Evolutionary conservation across 164 flowering plant species (phyloP), one percentile per base, ranked within the genome.

Genomic region (Cinnamomum chago): DNA sequence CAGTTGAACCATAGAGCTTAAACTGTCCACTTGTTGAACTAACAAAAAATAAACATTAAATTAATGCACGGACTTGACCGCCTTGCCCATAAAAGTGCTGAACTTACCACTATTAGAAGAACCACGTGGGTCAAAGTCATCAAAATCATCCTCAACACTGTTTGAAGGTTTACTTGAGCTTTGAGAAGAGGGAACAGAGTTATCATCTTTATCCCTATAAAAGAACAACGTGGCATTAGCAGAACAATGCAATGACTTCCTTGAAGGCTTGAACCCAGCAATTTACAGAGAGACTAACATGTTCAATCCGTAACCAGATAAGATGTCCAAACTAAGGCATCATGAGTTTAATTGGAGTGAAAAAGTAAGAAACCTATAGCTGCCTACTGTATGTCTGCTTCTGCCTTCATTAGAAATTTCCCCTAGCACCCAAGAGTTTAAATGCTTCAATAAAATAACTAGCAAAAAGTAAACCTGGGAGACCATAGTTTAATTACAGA

Each of bases 61-160:
- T 17, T 3, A 55, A 55, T 52, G 58, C 14, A 3, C 0, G 35
- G 35, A 30, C 5, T 30, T 1, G 1, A 14, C 60, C 17, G 7
- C 60, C 92, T 88, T 17, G 60, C 60, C n/a, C 60, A 13, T 20
- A 55, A 1, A 55, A 55, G 60, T 17, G n/a, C n/a, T 55, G 60
- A 55, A 55, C 60, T 55, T 86, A 93, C 99, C 91, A 74, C 83
- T 70, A 62, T 70, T 84, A 35, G 92, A 86, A 69, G 91, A 87
- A 77, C 97, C 99, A n/a, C 99, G 87, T 47, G 99, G 99, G 82
- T 96, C 92, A 82, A 96, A 96, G 83, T 55, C 60, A 81, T 93
- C 98, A 85, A 87, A 85, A 75, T 92, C 97, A 78, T 92, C 98
- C 27, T 89, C 95, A 81, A 78, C 73, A 65, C 79, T 80, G 71